A percentile compares a stretch with the other conserved stretches of the same genome.
Conservation (phyloP, 2,329 filamentous ascomycete species). For the Microdochium trichocladiopsis region DNA sequence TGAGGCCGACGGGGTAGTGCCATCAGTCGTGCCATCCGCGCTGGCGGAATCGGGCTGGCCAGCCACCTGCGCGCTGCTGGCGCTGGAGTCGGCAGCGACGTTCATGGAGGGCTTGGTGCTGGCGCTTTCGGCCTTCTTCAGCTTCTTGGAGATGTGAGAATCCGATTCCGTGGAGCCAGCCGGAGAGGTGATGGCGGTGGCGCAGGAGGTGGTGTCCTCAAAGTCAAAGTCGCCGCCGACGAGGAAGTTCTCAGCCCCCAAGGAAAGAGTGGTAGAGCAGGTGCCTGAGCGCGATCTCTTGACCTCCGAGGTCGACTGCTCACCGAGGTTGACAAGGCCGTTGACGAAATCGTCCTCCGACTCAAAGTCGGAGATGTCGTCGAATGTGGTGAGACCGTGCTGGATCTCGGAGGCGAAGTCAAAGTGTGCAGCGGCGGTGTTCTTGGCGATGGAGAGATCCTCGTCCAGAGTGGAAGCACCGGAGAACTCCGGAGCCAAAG, state of each 20-base stretch:
- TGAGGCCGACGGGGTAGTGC: constrained; percentile 29
- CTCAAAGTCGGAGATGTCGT: constrained; percentile 84
- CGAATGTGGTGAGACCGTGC: constrained; percentile 65
- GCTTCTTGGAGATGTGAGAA: constrained; percentile 48
- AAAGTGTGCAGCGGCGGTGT: constrained; percentile 24
- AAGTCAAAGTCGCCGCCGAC: constrained; percentile 67
- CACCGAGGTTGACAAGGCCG: constrained; percentile 61
- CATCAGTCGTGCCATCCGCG: constrained; percentile 26
- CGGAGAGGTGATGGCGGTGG: constrained; percentile 56
- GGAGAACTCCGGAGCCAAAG: constrained; percentile 34
- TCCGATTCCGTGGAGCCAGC: constrained; percentile 40
- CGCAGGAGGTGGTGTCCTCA: constrained; percentile 58
- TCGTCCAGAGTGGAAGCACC: constrained; percentile 54
- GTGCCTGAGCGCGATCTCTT: constrained; percentile 65
- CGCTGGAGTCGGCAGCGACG: constrained; percentile 27
- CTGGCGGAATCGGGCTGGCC: constrained; percentile 26
- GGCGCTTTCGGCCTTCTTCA: constrained; percentile 47
- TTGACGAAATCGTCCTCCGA: constrained; percentile 83
- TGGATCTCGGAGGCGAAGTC: constrained; percentile 43
- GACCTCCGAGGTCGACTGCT: constrained; percentile 47
- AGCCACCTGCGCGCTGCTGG: constrained; percentile 20
- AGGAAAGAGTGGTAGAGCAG: constrained; percentile 59
- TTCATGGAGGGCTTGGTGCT: constrained; percentile 34
- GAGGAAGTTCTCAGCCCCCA: constrained; percentile 72
- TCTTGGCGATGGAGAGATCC: constrained; percentile 26